Base-by-base conservation (phyloP, 2,329 filamentous ascomycete species). In the Chaetomiaceae sp. region DNA sequence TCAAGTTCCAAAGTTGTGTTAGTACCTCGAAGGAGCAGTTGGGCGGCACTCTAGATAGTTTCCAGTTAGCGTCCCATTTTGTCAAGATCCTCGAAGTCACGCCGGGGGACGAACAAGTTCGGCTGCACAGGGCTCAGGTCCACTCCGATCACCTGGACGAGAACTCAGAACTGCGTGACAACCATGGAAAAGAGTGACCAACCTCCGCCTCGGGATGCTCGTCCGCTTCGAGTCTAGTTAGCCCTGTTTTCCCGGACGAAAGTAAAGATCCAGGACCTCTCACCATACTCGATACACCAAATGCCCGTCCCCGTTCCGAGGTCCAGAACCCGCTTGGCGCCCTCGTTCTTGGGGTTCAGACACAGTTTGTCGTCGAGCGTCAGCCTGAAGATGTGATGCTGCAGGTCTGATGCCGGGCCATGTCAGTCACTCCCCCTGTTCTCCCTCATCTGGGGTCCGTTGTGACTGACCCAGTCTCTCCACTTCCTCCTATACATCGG, bases 211-310 rank as follows among this genome's bases (percentile, higher is more conserved):
- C 58, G 17, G 59, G 58, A 39, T 61, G 50, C 9, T 39, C 48
- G n/a, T 56, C 55, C 27, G 56, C 55, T 55, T 14, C 19, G 11
- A 33, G 4, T 6, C 2, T 15, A 8, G 19, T 43, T 36, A 44
- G 33, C 20, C 23, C 25, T 25, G 5, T 20, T 6, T 15, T 34
- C 4, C 12, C 5, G 12, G 9, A 17, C 17, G 11, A 7, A 36
- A 2, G n/a, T 25, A 19, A 33, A 15, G 34, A n/a, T n/a, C n/a
- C n/a, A n/a, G 23, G 15, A 3, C 23, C 7, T 29, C 52, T 17
- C 38, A 58, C 55, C 59, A 48, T 58, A 61, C 17, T 62, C 60
- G 12, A 62, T 62, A 12, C 54, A 55, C 60, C 60, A 62, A 23
- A 62, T 58, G 7, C 60, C 60, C 6, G 58, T 59, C 14, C 60